Percentiles rank a stretch among this genome's conserved stretches.
Conservation (phyloP, 2,329 filamentous ascomycete genomes). For the Verticillium longisporum region DNA sequence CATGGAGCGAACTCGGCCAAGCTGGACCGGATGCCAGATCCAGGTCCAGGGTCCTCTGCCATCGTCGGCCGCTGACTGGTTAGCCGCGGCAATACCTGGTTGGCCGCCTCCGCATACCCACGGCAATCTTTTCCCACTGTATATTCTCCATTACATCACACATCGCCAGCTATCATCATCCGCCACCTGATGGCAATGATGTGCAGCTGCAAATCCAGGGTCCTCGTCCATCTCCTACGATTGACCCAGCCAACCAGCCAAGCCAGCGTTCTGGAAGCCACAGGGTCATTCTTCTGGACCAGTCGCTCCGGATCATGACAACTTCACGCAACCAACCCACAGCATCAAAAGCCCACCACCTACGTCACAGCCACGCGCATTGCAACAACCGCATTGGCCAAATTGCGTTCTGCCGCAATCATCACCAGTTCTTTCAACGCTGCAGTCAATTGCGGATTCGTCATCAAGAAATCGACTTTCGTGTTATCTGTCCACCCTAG, state of each 20-base stretch:
- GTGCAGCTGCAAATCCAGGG: neutral
- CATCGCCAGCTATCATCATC: neutral
- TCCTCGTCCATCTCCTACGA: neutral
- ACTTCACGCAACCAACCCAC: neutral
- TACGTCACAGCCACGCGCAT: neutral
- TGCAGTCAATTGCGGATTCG: neutral
- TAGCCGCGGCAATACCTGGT: neutral
- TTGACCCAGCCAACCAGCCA: no score
- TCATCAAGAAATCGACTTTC: neutral
- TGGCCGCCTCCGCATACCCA: neutral
- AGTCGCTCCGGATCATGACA: neutral
- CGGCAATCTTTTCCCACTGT: neutral
- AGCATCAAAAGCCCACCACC: neutral
- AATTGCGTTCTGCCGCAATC: neutral
- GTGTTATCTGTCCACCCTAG: slow-evolving; percentile 29
- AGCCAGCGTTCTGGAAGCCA: neutral
- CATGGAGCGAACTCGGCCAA: neutral
- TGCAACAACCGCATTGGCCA: neutral
- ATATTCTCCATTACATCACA: neutral
- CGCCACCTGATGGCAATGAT: neutral
- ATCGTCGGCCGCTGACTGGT: neutral
- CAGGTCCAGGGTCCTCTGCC: neutral
- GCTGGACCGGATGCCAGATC: neutral
- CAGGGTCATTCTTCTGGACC: neutral
- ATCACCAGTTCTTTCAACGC: neutral